A percentile compares a stretch with the other conserved stretches of the same genome.
phyloP scores from a whole-genome alignment of 1,284 basidiomycete genomes.

The Laetiporus sulphureus region DNA sequence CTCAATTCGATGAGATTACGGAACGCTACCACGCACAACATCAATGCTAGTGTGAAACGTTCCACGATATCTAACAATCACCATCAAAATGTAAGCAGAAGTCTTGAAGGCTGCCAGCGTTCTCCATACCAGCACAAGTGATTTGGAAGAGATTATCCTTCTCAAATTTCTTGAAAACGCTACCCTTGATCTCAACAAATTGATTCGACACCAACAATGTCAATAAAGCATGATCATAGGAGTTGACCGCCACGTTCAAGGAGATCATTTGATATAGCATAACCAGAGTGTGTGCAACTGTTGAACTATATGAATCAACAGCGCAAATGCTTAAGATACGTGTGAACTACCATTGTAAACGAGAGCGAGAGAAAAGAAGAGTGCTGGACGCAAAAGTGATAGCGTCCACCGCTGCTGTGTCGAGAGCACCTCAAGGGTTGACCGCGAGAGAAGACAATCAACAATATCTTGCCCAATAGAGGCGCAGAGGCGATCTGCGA shows the following conservation, averaged over 20 bases:
- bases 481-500: conserved; percentile 91
- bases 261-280: conserved; percentile 96
- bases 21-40: conserved; percentile 89
- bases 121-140: conserved; percentile 80
- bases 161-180: conserved; percentile 99
- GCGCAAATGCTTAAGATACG: background rate
- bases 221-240: conserved; percentile 93
- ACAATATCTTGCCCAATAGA: conserved; percentile 98
- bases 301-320: background rate
- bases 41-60: conserved; percentile 88
- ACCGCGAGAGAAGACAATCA: conserved; percentile 93
- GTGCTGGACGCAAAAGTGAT: conserved; percentile 67
- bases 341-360: conserved; percentile 74
- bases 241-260: conserved; percentile 97
- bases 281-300: conserved; percentile 88
- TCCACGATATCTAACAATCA: conserved; percentile 84
- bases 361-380: conserved; percentile 82
- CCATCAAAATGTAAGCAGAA: no score
- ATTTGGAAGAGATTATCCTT: conserved; percentile 99
- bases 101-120: no score
- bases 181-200: conserved; percentile 99
- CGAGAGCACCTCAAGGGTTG: conserved; percentile 78
- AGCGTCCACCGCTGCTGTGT: conserved; percentile 51
- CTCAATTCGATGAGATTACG: conserved; percentile 95
- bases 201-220: conserved; percentile 96